Conservation (phyloP, 768 basidiomycete genomes). For the Epithele typhae region DNA sequence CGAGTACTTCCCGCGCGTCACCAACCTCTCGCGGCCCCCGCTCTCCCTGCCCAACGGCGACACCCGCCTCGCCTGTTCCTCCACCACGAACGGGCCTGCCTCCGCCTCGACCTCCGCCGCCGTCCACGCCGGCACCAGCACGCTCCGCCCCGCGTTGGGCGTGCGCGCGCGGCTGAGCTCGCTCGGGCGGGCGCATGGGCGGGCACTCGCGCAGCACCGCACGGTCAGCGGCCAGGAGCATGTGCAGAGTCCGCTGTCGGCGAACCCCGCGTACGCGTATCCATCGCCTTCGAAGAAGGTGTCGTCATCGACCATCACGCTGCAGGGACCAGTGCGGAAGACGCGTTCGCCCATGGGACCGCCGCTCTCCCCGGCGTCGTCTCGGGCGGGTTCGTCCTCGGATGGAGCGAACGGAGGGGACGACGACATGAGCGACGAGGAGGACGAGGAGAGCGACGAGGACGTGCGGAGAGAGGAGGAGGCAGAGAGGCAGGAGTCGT, state of each 20-base stretch:
- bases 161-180: slow-evolving; percentile 73
- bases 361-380: slow-evolving; percentile 46
- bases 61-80: slow-evolving; percentile 1
- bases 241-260: slow-evolving; percentile 5
- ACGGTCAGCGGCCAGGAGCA: slow-evolving; percentile 1
- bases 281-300: slow-evolving; percentile 41
- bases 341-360: slow-evolving; percentile 32
- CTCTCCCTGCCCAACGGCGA: slow-evolving; percentile 6
- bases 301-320: slow-evolving; percentile 70
- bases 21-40: slow-evolving; percentile 6
- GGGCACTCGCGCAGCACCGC: slow-evolving; percentile 32
- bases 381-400: slow-evolving; percentile 12
- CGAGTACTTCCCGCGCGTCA: slow-evolving; percentile 20
- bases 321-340: slow-evolving; percentile 46
- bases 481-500: slow-evolving; percentile 62
- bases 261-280: not conserved
- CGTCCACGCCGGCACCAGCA: slow-evolving; percentile 9
- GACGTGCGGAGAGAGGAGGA: slow-evolving; percentile 62
- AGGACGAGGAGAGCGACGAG: slow-evolving; percentile 49
- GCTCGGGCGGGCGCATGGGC: slow-evolving; percentile 49
- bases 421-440: slow-evolving; percentile 37
- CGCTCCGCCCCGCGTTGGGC: slow-evolving; percentile 44
- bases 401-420: not conserved
- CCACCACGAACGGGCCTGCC: not conserved
- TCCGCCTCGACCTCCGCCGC: slow-evolving; percentile 6